These are phyloP conservation scores for Artomyces pyxidatus DNA, from an alignment of 768 basidiomycete genomes.

Conservation along the genomic window DNA sequence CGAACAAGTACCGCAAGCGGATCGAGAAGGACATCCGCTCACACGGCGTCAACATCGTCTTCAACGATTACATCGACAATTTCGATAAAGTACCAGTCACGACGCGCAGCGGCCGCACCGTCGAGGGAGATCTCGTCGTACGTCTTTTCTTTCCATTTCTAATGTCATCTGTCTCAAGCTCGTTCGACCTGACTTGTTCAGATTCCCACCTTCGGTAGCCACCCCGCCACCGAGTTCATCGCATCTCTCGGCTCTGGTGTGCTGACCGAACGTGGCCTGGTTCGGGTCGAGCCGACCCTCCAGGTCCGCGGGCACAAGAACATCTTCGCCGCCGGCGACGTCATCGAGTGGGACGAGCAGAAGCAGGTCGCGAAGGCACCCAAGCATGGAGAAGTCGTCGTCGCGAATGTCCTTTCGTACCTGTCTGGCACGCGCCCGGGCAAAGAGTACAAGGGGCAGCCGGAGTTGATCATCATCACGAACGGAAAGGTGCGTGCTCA, in stretches of 20 bases:
- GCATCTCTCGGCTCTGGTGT: slow-evolving; percentile 31
- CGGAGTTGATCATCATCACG: slow-evolving; percentile 26
- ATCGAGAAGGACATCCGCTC: slow-evolving; percentile 31
- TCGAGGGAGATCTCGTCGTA: slow-evolving; percentile 53
- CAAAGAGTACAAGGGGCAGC: slow-evolving; percentile 36
- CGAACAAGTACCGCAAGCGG: slow-evolving; percentile 39
- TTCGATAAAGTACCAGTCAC: slow-evolving; percentile 26
- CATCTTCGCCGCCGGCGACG: slow-evolving; percentile 59
- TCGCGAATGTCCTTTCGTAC: slow-evolving; percentile 38
- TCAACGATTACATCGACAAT: slow-evolving; percentile 45
- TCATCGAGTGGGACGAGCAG: slow-evolving; percentile 54
- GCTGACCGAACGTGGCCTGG: slow-evolving; percentile 28
- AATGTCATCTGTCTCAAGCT: too few species aligned
- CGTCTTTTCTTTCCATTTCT: too few species aligned
- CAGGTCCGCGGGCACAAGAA: slow-evolving; percentile 41
- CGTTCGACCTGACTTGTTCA: too few species aligned
- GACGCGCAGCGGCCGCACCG: slow-evolving; percentile 40
- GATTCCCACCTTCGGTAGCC: slow-evolving; percentile 22
- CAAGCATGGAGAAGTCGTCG: slow-evolving; percentile 34
- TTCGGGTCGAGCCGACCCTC: slow-evolving; percentile 48
- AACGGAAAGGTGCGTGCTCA: not conserved
- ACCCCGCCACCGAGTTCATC: slow-evolving; percentile 45
- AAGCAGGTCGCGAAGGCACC: slow-evolving; percentile 43
- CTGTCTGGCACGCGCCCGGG: slow-evolving; percentile 28
- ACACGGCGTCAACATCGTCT: slow-evolving; percentile 40